Percentiles rank a stretch among this genome's conserved stretches.
phyloP scores from a whole-genome alignment of 2,329 filamentous ascomycete genomes.

The Ascocoryne sarcoides region DNA sequence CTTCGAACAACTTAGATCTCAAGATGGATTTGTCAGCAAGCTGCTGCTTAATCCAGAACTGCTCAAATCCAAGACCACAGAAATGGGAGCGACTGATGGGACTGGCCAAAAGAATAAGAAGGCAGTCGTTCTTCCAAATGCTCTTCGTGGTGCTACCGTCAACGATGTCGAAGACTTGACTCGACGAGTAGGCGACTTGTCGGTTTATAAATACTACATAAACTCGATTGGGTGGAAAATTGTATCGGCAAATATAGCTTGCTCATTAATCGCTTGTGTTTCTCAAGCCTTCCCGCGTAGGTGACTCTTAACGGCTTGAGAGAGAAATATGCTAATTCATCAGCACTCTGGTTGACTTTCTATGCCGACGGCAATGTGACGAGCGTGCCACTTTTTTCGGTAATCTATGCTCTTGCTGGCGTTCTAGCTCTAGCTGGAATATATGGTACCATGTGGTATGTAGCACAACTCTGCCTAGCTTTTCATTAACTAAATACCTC shows the following conservation, averaged over 20 bases:
- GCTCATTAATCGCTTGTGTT: constrained; percentile 6
- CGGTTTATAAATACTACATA: constrained; percentile 23
- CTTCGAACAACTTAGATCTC: constrained; percentile 19
- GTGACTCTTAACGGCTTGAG: not conserved
- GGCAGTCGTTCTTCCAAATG: not conserved
- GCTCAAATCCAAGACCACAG: constrained; percentile 5
- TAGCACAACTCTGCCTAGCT: no score
- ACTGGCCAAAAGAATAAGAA: not conserved
- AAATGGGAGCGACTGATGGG: not conserved
- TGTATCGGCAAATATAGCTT: constrained; percentile 1
- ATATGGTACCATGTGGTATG: not conserved
- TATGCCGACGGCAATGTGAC: constrained; percentile 7
- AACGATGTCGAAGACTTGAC: constrained; percentile 28
- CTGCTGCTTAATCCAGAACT: constrained; percentile 29
- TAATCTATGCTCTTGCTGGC: constrained; percentile 3
- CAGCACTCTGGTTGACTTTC: constrained; percentile 11
- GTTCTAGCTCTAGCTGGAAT: constrained; percentile 1
- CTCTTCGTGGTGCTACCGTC: constrained; percentile 3
- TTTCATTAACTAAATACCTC: no score
- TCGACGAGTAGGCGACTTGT: constrained; percentile 9
- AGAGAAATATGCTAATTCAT: not conserved
- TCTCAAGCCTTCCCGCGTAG: constrained; percentile 3
- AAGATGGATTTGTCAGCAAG: constrained; percentile 18
- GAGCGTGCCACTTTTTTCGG: constrained; percentile 3
- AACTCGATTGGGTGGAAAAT: constrained; percentile 13